Conservation (phyloP, 2,329 filamentous ascomycete genomes). For the Aureobasidium subglaciale region DNA sequence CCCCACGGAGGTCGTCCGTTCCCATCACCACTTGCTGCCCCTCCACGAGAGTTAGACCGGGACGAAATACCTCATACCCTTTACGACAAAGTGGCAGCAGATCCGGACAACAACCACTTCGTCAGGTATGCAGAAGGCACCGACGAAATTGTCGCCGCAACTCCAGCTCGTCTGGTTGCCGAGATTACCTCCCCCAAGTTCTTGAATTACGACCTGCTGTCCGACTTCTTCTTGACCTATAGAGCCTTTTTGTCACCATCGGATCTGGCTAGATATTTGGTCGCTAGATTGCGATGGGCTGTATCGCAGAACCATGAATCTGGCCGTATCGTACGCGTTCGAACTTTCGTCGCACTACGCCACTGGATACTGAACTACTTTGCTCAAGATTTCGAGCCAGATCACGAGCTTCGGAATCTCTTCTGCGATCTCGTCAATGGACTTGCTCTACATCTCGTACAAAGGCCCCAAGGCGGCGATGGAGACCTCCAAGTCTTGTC, state of each 20-base stretch:
- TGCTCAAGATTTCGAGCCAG: conserved; percentile 79
- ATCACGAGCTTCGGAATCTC: conserved; percentile 63
- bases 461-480: conserved; percentile 45
- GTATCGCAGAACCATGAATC: conserved; percentile 71
- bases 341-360: conserved; percentile 87
- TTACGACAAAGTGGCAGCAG: conserved; percentile 73
- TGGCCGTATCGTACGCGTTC: conserved; percentile 88
- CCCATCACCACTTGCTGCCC: not conserved
- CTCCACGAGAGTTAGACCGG: not conserved
- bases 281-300: conserved; percentile 83
- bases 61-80: conserved; percentile 51
- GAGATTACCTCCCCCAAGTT: conserved; percentile 96
- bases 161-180: conserved; percentile 81
- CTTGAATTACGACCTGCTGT: conserved; percentile 92
- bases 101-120: conserved; percentile 73
- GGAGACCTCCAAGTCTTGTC: conserved; percentile 79
- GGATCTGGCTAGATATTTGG: conserved; percentile 73
- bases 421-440: conserved; percentile 78
- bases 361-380: conserved; percentile 99
- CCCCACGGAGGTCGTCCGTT: not conserved
- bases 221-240: conserved; percentile 96
- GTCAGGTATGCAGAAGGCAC: conserved; percentile 70
- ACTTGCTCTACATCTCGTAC: conserved; percentile 47
- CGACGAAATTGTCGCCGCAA: conserved; percentile 78
- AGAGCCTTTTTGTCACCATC: conserved; percentile 73